Evolutionary conservation across 176 grass and related monocot genomes (phyloP).

Genomic region (Chrysopogon serrulatus): DNA sequence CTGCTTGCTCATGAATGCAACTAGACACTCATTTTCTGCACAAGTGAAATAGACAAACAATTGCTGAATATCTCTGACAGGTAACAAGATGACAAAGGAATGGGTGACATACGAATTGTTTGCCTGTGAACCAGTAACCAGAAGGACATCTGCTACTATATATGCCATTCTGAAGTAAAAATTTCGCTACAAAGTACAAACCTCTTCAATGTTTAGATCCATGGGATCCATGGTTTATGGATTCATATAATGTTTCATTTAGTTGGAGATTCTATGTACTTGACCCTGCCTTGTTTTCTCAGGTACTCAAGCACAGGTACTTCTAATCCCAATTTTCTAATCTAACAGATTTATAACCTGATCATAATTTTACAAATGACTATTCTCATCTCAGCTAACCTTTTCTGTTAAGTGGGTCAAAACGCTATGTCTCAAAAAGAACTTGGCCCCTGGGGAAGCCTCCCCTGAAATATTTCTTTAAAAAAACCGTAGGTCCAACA

Average conservation of each 20-base stretch:
- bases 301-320: neutral
- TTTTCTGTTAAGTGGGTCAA: neutral
- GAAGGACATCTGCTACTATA: neutral
- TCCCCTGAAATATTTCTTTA: neutral
- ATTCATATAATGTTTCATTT: neutral
- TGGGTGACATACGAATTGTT: neutral
- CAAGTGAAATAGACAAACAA: neutral
- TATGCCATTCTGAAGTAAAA: neutral
- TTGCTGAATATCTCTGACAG: slow-evolving; percentile 17
- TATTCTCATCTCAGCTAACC: neutral
- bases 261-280: neutral
- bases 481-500: neutral
- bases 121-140: slow-evolving; percentile 5
- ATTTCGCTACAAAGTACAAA: neutral
- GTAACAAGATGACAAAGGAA: neutral
- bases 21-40: neutral
- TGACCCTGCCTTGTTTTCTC: neutral
- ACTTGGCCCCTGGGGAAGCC: neutral
- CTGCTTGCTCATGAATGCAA: slow-evolving; percentile 29
- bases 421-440: neutral
- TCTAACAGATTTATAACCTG: neutral
- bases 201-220: neutral
- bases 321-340: neutral
- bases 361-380: neutral
- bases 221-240: neutral